phyloP scores from a whole-genome alignment of 2,329 filamentous ascomycete genomes.

The Colletotrichum kahawae region DNA sequence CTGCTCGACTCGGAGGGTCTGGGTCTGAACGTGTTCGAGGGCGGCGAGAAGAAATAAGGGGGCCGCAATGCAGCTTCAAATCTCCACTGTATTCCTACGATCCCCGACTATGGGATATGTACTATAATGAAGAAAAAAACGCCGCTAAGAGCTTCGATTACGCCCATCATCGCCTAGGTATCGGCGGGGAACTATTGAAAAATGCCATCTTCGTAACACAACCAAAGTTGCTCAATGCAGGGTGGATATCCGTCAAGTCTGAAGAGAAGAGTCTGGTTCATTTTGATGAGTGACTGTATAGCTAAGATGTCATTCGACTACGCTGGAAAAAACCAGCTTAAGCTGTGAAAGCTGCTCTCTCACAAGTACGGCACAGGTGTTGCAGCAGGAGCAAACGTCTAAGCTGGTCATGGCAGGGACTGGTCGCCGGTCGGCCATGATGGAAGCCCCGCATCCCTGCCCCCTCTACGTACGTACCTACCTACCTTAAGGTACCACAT shows the following conservation, averaged over 20 bases:
- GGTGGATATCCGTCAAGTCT: neutral
- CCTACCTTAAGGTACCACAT: neutral
- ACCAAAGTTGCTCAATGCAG: neutral
- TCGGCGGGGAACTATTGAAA: neutral
- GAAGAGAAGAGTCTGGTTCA: neutral
- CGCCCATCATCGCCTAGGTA: neutral
- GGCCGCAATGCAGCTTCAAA: constrained; percentile 28
- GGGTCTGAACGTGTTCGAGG: constrained; percentile 82
- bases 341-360: neutral
- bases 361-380: neutral
- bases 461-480: neutral
- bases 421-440: neutral
- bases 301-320: neutral
- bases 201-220: neutral
- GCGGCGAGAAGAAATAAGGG: constrained; percentile 51
- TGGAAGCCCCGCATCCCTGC: neutral
- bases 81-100: constrained; percentile 51
- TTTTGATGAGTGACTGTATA: neutral
- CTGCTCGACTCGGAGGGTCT: constrained; percentile 91
- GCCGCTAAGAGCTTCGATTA: neutral
- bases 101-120: constrained; percentile 7
- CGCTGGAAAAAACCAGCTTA: neutral
- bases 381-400: neutral
- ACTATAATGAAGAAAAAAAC: constrained; percentile 19
- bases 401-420: neutral